These are phyloP conservation scores for Starmerella floricola DNA, from an alignment of 805 yeast species.

Conservation along the genomic window DNA sequence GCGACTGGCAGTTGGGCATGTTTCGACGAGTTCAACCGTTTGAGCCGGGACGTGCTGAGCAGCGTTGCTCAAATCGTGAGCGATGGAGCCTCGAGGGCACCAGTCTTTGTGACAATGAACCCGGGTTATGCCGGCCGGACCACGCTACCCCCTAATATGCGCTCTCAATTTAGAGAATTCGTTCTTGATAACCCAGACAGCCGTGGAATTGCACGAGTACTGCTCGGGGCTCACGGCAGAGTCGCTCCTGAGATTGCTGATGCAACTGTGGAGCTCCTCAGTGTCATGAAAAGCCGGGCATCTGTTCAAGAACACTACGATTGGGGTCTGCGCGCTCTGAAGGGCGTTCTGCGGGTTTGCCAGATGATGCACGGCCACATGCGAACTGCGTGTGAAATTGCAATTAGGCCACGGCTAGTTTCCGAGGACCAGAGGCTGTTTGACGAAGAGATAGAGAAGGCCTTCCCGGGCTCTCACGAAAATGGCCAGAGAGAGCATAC, in stretches of 20 bases:
- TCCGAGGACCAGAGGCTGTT: slow-evolving; percentile 35
- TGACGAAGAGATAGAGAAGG: slow-evolving; percentile 3
- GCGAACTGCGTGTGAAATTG: slow-evolving; percentile 42
- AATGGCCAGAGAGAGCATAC: not conserved
- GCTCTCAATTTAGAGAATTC: slow-evolving; percentile 62
- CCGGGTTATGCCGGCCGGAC: slow-evolving; percentile 81
- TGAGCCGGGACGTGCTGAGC: slow-evolving; percentile 58
- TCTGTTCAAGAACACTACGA: slow-evolving; percentile 68
- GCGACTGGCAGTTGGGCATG: slow-evolving; percentile 90
- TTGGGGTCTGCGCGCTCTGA: slow-evolving; percentile 77
- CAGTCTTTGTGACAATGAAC: slow-evolving; percentile 81
- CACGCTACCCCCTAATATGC: slow-evolving; percentile 71
- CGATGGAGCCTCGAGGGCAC: slow-evolving; percentile 38
- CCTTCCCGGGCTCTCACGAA: not conserved
- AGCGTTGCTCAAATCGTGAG: slow-evolving; percentile 77
- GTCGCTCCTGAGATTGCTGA: slow-evolving; percentile 37
- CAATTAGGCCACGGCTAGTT: slow-evolving; percentile 57
- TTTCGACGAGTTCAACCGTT: slow-evolving; percentile 86
- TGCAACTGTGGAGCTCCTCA: slow-evolving; percentile 45
- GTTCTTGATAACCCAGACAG: slow-evolving; percentile 65
- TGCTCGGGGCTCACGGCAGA: slow-evolving; percentile 57
- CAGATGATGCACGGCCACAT: slow-evolving; percentile 39
- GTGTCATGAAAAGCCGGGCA: slow-evolving; percentile 31
- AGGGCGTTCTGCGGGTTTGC: slow-evolving; percentile 49
- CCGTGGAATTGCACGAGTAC: slow-evolving; percentile 52